These are phyloP conservation scores for Leishmania major DNA, from an alignment of 208 protist genomes.

Conservation along the genomic window DNA sequence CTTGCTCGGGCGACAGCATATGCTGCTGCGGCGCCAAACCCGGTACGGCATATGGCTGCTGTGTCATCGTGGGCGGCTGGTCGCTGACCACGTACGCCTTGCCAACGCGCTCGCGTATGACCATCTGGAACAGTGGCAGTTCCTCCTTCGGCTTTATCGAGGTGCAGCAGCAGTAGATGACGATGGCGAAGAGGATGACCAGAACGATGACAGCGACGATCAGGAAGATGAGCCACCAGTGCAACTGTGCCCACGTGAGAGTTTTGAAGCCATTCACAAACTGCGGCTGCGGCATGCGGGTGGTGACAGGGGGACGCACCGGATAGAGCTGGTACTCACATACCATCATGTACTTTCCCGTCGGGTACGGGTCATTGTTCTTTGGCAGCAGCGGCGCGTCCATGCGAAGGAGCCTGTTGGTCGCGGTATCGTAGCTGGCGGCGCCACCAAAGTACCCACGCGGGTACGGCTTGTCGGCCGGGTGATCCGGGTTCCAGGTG, in stretches of 20 bases:
- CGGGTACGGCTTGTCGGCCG: slow-evolving; percentile 18
- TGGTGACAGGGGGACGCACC: neutral
- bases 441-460: slow-evolving; percentile 43
- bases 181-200: slow-evolving; percentile 29
- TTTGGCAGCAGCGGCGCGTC: slow-evolving; percentile 21
- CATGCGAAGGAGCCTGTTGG: slow-evolving; percentile 16
- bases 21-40: neutral
- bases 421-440: slow-evolving; percentile 4
- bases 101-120: slow-evolving; percentile 55
- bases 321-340: slow-evolving; percentile 46
- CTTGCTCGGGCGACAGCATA: neutral
- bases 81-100: slow-evolving; percentile 20
- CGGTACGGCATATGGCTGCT: slow-evolving; percentile 5
- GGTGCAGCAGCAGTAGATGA: slow-evolving; percentile 51
- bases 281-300: slow-evolving; percentile 34
- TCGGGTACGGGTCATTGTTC: slow-evolving; percentile 35
- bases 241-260: slow-evolving; percentile 50
- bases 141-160: slow-evolving; percentile 22
- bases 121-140: slow-evolving; percentile 41
- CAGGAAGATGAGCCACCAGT: slow-evolving; percentile 62
- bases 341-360: slow-evolving; percentile 24
- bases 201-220: slow-evolving; percentile 35
- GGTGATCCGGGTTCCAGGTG: slow-evolving; percentile 25
- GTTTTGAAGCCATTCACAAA: slow-evolving; percentile 57
- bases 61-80: neutral